Base-by-base conservation (phyloP, 2,329 filamentous ascomycete species). In the Aspergillus ustus region DNA sequence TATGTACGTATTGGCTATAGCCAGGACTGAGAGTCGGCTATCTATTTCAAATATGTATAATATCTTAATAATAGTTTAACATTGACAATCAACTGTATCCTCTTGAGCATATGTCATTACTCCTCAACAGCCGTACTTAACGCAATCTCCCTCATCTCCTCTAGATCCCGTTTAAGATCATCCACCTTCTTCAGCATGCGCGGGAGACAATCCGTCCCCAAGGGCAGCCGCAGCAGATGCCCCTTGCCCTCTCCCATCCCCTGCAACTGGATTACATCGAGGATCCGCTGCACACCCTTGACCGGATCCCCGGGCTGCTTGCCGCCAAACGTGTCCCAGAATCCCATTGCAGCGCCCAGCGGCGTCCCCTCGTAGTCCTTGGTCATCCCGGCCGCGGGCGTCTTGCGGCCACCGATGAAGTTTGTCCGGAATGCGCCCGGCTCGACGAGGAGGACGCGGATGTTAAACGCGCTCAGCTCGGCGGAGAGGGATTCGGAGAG, bases 111-210 rank as follows among this genome's bases (percentile, higher is more conserved):
- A 25, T 25, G 3, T 45, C 8, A 2, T n/a, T 17, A 17, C 43
- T 8, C 3, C 15, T 58, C 50, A 43, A 54, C 43, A 15, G 19
- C 28, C 2, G 51, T 48, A 20, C 43, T 59, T 15, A 44, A 29
- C 4, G 55, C 55, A 31, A 58, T 40, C 31, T 58, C 55, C 55
- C 34, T 34, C 19, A 44, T 51, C 28, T 58, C 31, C 46, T 51
- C 55, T 46, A 58, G 22, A 20, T 51, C 43, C 19, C 51, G 29
- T 37, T 19, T 50, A 15, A 58, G 19, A 5, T 7, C 19, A 28
- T 58, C 55, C 20, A 58, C 1, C 22, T 58, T 58, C 2, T 45
- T 48, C 55, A 40, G 8, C 17, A 58, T 51, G 6, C 55, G 34
- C 0, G 19, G 55, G n/a, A 29, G 44, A 34, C 55, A 58, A 22